Evolutionary conservation across 2,329 filamentous ascomycete genomes (phyloP).

Genomic region (Colletotrichum coccodes): DNA sequence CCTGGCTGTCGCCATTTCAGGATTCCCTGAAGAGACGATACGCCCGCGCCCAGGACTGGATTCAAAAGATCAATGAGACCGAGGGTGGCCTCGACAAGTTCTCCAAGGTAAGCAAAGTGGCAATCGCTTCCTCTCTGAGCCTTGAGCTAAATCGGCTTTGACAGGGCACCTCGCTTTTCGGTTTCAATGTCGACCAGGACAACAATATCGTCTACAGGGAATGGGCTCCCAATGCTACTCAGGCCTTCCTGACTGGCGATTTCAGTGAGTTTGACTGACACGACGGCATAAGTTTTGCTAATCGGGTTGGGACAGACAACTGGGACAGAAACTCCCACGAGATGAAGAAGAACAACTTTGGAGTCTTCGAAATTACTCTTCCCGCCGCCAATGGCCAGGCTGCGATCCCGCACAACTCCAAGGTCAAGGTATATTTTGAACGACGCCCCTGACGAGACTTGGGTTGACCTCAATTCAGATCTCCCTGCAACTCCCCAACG

Average conservation of each 20-base stretch:
- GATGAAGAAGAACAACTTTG: slow-evolving; percentile 88
- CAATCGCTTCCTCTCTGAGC: background rate
- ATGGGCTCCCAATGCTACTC: slow-evolving; percentile 91
- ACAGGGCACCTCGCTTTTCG: slow-evolving; percentile 87
- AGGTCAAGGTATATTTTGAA: slow-evolving; percentile 79
- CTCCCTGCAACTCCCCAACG: slow-evolving; percentile 81
- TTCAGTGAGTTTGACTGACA: slow-evolving; percentile 74
- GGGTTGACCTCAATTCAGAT: slow-evolving; percentile 64
- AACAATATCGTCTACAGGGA: slow-evolving; percentile 92
- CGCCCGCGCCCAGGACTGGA: slow-evolving; percentile 85
- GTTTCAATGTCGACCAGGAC: slow-evolving; percentile 82
- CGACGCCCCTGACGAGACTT: background rate
- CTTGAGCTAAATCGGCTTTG: background rate
- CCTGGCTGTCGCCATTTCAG: slow-evolving; percentile 88
- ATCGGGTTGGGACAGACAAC: slow-evolving; percentile 65
- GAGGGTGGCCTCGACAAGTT: slow-evolving; percentile 95
- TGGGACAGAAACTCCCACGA: slow-evolving; percentile 87
- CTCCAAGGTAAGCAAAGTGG: slow-evolving; percentile 71
- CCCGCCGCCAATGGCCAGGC: slow-evolving; percentile 78
- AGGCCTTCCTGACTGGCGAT: slow-evolving; percentile 90
- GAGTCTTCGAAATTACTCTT: slow-evolving; percentile 86
- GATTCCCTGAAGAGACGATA: slow-evolving; percentile 81
- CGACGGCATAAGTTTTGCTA: background rate
- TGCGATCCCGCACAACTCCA: slow-evolving; percentile 91
- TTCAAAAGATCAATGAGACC: slow-evolving; percentile 80